Evolutionary conservation across 2,329 filamentous ascomycete species (phyloP), one percentile per base, ranked within the genome.

Genomic region (Aaosphaeria arxii): DNA sequence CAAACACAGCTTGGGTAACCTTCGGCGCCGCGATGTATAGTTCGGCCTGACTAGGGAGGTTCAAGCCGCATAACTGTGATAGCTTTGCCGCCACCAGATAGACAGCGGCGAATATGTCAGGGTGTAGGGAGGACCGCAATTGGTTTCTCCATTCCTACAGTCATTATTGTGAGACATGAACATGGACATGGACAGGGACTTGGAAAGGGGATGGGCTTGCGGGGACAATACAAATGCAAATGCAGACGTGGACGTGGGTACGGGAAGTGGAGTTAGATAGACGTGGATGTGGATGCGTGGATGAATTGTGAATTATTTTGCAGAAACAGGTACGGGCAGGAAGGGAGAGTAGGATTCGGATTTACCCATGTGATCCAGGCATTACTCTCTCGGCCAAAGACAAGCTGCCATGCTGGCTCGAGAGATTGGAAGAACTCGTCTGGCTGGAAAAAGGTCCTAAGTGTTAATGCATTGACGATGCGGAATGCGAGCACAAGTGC

Each of bases 401-500:
- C 88, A 47, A 94, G 79, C 61, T 85, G 78, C 91, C 92, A 97
- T 57, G 94, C 94, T 45, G 94, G 92, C 74, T 99, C 94, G 40
- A 97, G 81, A 1, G 91, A 88, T 67, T 99, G 94, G 64, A 94
- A 99, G 76, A 89, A 97, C 71, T 99, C 94, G 75, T 99, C 94
- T 30, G 94, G 94, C 71, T 99, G 94, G 74, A 99, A 99, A 70
- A 96, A 99, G 17, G 94, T 97, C 56, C 82, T 78, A 48, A 95
- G 77, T 53, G 79, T 83, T 59, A 94, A 77, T 31, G 90, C 85
- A 73, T 96, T 96, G 67, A 88, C 69, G 55, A 92, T 79, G 46
- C 94, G 89, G 54, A 95, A 81, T 38, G 82, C 77, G 56, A 96
- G 58, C 43, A 83, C 56, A 51, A 66, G 54, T 7, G 59, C 53